phyloP scores from a whole-genome alignment of 106 monocot genomes.

The Cymbidium sinense region DNA sequence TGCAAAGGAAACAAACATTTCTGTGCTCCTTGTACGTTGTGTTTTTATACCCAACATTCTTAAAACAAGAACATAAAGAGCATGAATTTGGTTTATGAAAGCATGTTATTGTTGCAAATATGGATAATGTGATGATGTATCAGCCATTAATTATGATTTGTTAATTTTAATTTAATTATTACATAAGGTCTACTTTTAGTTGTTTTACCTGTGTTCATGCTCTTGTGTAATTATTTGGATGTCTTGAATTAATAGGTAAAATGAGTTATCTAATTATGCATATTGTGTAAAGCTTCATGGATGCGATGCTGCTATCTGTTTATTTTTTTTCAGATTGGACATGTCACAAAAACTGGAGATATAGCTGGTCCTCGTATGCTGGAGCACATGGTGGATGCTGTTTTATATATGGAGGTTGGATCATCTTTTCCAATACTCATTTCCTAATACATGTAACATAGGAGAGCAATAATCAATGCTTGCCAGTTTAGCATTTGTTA shows the following conservation, averaged over 20 bases:
- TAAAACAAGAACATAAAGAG: not conserved
- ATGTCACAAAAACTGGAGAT: slow-evolving; percentile 97
- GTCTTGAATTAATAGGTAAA: not conserved
- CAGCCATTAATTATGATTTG: not conserved
- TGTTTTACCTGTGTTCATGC: not conserved
- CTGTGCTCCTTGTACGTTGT: slow-evolving; percentile 77
- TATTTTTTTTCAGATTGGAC: slow-evolving; percentile 70
- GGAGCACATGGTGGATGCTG: slow-evolving; percentile 97
- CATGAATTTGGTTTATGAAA: not conserved
- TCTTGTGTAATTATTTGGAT: not conserved
- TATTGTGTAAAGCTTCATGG: not conserved
- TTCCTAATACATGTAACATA: not conserved
- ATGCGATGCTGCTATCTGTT: not conserved
- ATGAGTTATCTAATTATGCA: not conserved
- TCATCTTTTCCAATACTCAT: not conserved
- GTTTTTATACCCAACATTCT: not conserved
- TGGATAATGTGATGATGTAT: not conserved
- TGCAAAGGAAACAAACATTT: slow-evolving; percentile 89
- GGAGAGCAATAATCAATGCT: not conserved
- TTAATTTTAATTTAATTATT: not conserved
- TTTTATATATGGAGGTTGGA: slow-evolving; percentile 92
- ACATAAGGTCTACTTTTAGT: not conserved
- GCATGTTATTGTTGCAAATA: not conserved
- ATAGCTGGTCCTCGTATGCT: slow-evolving; percentile 91
- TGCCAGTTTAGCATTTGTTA: not conserved